phyloP scores from a whole-genome alignment of 192 early-diverging fungal genomes.

The Linnemannia exigua region DNA sequence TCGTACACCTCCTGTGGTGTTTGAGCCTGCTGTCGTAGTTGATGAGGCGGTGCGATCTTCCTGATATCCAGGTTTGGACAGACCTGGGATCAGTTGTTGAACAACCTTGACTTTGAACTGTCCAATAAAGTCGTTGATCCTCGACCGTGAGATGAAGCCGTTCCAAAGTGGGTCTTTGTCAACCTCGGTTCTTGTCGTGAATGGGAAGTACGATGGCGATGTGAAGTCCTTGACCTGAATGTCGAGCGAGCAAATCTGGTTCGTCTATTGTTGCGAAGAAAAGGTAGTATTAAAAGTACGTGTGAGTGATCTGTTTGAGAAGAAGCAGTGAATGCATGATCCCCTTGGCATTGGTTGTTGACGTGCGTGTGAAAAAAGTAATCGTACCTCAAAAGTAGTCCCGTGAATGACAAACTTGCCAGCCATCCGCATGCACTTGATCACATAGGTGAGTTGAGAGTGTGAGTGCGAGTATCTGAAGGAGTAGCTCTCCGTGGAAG shows the following conservation, averaged over 20 bases:
- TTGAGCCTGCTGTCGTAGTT: constrained; percentile 4
- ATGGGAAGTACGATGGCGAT: constrained; percentile 66
- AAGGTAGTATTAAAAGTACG: neutral
- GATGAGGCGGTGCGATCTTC: constrained; percentile 43
- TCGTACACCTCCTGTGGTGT: neutral
- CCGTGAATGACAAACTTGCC: constrained; percentile 75
- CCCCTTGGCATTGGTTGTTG: neutral
- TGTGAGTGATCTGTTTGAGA: neutral
- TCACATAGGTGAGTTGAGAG: constrained; percentile 74
- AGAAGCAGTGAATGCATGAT: neutral
- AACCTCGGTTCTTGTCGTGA: constrained; percentile 31
- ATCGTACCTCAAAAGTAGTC: constrained; percentile 71
- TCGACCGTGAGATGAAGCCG: constrained; percentile 70
- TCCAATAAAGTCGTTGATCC: constrained; percentile 71
- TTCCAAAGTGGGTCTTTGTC: constrained; percentile 61
- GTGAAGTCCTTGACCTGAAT: constrained; percentile 64
- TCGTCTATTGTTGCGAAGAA: constrained; percentile 57
- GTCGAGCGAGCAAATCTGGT: constrained; percentile 65
- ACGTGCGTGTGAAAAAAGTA: neutral
- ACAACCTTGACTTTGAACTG: constrained; percentile 75
- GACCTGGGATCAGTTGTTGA: constrained; percentile 74
- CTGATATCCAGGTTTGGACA: constrained; percentile 81
- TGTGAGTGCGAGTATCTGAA: constrained; percentile 77
- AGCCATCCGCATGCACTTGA: constrained; percentile 77
- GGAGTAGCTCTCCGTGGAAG: constrained; percentile 67